Conservation (phyloP, 768 basidiomycete species). For the Boletus pseudo-olivaceus region DNA sequence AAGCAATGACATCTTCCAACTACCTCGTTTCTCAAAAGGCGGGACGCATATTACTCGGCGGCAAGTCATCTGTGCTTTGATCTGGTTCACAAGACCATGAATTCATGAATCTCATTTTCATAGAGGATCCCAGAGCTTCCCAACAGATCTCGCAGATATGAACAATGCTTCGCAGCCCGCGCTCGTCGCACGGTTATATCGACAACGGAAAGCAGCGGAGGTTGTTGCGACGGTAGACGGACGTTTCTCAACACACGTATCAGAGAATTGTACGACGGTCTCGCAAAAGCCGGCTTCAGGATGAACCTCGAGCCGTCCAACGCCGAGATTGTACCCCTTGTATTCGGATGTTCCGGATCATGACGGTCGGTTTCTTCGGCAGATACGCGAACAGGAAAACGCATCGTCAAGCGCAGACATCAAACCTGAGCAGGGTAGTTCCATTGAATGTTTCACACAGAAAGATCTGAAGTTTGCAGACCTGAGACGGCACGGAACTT, state of each 20-base stretch:
- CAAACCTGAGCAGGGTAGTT: constrained; percentile 40
- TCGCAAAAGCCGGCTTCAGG: constrained; percentile 32
- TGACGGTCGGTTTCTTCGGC: not conserved
- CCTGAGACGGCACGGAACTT: constrained; percentile 3
- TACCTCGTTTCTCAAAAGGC: constrained; percentile 1
- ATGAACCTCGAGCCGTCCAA: constrained; percentile 28
- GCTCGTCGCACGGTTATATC: constrained; percentile 4
- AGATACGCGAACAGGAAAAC: constrained; percentile 33
- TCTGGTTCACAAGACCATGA: not conserved
- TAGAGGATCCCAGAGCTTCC: not conserved
- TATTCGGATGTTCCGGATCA: constrained; percentile 4
- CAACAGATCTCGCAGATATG: constrained; percentile 2
- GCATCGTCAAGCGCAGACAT: constrained; percentile 42
- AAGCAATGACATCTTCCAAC: not conserved
- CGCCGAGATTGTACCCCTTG: constrained; percentile 29
- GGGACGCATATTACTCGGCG: not conserved
- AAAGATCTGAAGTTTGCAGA: too few species aligned
- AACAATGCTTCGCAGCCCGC: not conserved
- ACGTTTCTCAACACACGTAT: not conserved
- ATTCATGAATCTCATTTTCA: not conserved
- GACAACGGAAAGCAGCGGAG: constrained; percentile 2
- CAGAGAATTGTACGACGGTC: constrained; percentile 32
- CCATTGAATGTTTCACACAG: too few species aligned
- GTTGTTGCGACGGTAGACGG: constrained; percentile 1
- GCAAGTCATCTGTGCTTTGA: not conserved